phyloP scores from a whole-genome alignment of 83 land plant species.

The Diphasiastrum complanatum region DNA sequence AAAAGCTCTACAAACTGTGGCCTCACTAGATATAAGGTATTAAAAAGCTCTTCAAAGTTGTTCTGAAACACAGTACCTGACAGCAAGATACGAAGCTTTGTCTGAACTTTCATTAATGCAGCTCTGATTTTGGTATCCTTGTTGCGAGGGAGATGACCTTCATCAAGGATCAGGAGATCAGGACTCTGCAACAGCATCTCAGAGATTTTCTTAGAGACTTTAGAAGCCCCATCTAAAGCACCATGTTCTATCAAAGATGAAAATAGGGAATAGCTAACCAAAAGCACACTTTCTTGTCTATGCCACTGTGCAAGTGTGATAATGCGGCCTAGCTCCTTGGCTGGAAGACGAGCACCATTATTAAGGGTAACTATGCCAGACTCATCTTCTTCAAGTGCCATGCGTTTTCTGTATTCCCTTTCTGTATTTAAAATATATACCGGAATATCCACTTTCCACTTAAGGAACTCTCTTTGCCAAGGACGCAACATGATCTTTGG shows the following conservation, averaged over 20 bases:
- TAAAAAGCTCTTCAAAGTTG: slow-evolving; percentile 21
- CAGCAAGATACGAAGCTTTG: slow-evolving; percentile 10
- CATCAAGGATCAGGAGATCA: slow-evolving; percentile 16
- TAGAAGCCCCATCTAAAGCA: not conserved
- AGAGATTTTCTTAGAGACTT: not conserved
- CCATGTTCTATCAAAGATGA: not conserved
- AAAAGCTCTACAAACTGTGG: slow-evolving; percentile 9
- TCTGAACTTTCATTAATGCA: slow-evolving; percentile 3
- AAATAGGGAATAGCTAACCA: slow-evolving; percentile 14
- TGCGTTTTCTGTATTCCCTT: slow-evolving; percentile 26
- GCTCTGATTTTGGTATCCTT: slow-evolving; percentile 1
- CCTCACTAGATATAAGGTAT: slow-evolving; percentile 9
- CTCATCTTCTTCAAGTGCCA: slow-evolving; percentile 10
- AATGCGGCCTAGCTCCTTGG: not conserved
- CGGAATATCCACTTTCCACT: slow-evolving; percentile 7
- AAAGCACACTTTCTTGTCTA: slow-evolving; percentile 1
- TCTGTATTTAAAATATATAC: not conserved
- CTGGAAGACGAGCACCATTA: not conserved
- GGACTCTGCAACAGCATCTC: slow-evolving; percentile 3
- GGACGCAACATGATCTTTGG: slow-evolving; percentile 12
- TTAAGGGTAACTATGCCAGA: slow-evolving; percentile 1
- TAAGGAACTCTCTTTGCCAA: slow-evolving; percentile 21
- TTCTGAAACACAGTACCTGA: slow-evolving; percentile 27
- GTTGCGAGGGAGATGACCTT: slow-evolving; percentile 17
- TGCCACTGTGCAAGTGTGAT: slow-evolving; percentile 17